These are phyloP conservation scores for Candida sp. DNA, from an alignment of 1,139 yeast genomes.

Conservation along the genomic window DNA sequence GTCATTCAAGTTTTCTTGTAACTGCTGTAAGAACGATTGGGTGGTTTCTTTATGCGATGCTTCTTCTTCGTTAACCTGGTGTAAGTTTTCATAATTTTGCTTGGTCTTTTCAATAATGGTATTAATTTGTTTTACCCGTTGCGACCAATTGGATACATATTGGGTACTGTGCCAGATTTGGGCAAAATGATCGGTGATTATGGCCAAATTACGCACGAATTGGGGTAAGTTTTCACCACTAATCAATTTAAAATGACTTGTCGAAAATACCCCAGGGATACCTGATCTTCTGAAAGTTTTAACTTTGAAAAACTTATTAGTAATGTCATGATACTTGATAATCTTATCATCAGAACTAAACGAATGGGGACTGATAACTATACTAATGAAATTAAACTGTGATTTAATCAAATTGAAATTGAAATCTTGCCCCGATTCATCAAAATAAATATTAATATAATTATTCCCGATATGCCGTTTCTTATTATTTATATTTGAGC, in stretches of 20 bases:
- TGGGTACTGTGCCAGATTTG: slow-evolving; percentile 61
- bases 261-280: slow-evolving; percentile 73
- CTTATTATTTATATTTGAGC: slow-evolving; percentile 43
- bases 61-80: slow-evolving; percentile 18
- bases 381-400: slow-evolving; percentile 79
- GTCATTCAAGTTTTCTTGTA: slow-evolving; percentile 13
- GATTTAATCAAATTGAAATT: slow-evolving; percentile 70
- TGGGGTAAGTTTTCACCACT: slow-evolving; percentile 56
- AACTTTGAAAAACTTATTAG: slow-evolving; percentile 46
- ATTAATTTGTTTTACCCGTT: slow-evolving; percentile 56
- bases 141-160: slow-evolving; percentile 63
- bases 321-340: neutral
- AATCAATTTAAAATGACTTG: slow-evolving; percentile 70
- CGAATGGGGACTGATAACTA: slow-evolving; percentile 70
- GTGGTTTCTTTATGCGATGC: slow-evolving; percentile 16
- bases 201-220: slow-evolving; percentile 64
- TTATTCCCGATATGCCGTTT: slow-evolving; percentile 87
- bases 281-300: slow-evolving; percentile 64
- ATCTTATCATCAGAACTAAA: neutral
- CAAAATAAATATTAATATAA: slow-evolving; percentile 75
- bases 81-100: slow-evolving; percentile 22
- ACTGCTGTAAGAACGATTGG: slow-evolving; percentile 26
- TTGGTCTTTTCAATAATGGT: slow-evolving; percentile 43
- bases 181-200: slow-evolving; percentile 71
- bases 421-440: slow-evolving; percentile 65